A percentile compares a stretch with the other conserved stretches of the same genome.
Evolutionary conservation across 768 basidiomycete species (phyloP).

Genomic region (Rhodotorula paludigena): DNA sequence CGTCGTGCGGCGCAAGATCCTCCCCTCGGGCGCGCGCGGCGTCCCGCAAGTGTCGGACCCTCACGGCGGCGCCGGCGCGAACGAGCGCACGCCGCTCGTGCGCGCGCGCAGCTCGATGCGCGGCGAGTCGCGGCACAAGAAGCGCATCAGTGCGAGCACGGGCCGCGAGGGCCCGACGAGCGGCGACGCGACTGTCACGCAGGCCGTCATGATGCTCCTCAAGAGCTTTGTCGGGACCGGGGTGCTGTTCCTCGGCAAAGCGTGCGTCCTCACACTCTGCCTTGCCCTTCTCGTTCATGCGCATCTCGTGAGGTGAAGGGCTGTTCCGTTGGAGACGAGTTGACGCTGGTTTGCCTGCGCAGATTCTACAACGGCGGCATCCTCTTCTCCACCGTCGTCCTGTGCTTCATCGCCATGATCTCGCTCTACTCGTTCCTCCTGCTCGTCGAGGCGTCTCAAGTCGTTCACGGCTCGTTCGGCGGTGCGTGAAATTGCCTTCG

Average conservation of each 20-base stretch:
- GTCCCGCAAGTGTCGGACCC: slow-evolving; percentile 11
- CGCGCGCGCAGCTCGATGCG: slow-evolving; percentile 27
- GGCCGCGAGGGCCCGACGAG: background rate
- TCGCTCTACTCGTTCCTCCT: slow-evolving; percentile 92
- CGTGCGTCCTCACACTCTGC: slow-evolving; percentile 54
- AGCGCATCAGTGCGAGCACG: slow-evolving; percentile 53
- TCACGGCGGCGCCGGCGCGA: slow-evolving; percentile 20
- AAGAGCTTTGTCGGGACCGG: slow-evolving; percentile 96
- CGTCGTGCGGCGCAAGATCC: background rate
- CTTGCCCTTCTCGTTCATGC: slow-evolving; percentile 16
- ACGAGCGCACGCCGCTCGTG: slow-evolving; percentile 45
- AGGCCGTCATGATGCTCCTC: slow-evolving; percentile 88
- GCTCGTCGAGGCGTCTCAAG: slow-evolving; percentile 77
- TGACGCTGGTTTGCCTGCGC: background rate
- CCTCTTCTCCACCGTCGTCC: slow-evolving; percentile 73
- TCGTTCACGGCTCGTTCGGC: slow-evolving; percentile 87
- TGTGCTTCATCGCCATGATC: slow-evolving; percentile 73
- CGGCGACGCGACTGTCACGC: slow-evolving; percentile 82
- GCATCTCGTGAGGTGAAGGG: background rate
- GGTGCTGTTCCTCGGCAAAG: slow-evolving; percentile 90
- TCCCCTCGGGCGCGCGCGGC: background rate
- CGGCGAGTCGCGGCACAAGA: slow-evolving; percentile 35
- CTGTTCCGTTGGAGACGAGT: no score
- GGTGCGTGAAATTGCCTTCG: slow-evolving; percentile 52
- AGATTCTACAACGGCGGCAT: slow-evolving; percentile 95